These are phyloP conservation scores for Yarrowia galli DNA, from an alignment of 1,139 yeast species.

Conservation along the genomic window DNA sequence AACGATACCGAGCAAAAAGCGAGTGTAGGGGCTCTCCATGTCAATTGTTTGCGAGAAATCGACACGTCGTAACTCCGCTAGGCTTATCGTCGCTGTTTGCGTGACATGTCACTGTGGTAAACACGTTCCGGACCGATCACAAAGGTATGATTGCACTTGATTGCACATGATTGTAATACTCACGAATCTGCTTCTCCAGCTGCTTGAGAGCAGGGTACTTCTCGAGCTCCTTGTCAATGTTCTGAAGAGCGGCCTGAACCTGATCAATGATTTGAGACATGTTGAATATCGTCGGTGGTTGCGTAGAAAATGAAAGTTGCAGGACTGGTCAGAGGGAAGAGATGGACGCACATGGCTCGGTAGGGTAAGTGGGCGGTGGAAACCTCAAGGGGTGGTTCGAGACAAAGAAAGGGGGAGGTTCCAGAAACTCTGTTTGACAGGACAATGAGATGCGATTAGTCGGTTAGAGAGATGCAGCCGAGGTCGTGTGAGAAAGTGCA, in stretches of 20 bases:
- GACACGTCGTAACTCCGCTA: background rate
- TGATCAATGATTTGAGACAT: slow-evolving; percentile 39
- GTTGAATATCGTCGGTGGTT: slow-evolving; percentile 39
- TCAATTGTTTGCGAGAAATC: background rate
- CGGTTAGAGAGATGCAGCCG: slow-evolving; percentile 26
- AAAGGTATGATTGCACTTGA: background rate
- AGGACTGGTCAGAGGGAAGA: slow-evolving; percentile 12
- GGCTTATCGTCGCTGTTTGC: background rate
- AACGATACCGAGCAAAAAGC: background rate
- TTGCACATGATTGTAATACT: slow-evolving; percentile 33
- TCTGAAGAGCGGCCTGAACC: slow-evolving; percentile 38
- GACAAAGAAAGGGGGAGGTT: slow-evolving; percentile 14
- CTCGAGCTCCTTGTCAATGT: slow-evolving; percentile 48
- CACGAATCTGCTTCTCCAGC: slow-evolving; percentile 50
- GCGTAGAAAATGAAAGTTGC: slow-evolving; percentile 28
- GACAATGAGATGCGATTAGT: slow-evolving; percentile 30
- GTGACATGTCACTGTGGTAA: background rate
- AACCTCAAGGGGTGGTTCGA: background rate
- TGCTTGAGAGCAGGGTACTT: slow-evolving; percentile 49
- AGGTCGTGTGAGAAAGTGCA: slow-evolving; percentile 17
- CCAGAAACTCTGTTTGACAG: background rate
- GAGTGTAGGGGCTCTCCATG: background rate
- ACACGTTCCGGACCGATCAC: background rate
- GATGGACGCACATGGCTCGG: slow-evolving; percentile 16
- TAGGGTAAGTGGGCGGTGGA: slow-evolving; percentile 33